These are phyloP conservation scores for Odontarrhena argentea DNA, from an alignment of 345 rosid species.

Conservation along the genomic window DNA sequence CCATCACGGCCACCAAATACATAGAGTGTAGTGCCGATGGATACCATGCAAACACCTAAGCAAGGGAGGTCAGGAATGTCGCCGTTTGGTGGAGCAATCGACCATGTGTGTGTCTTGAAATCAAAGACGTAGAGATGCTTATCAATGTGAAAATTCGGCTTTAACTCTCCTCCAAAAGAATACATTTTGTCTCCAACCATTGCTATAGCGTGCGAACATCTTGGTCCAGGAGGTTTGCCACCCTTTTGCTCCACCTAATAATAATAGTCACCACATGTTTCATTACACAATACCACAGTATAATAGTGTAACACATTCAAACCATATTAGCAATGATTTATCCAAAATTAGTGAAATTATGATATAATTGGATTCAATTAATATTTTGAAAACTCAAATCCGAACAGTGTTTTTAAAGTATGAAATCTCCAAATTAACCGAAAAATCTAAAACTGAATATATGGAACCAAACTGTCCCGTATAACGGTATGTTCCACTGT, in stretches of 20 bases:
- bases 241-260: slow-evolving; percentile 30
- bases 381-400: too few species aligned
- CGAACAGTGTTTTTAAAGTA: too few species aligned
- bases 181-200: slow-evolving; percentile 36
- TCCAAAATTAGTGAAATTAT: too few species aligned
- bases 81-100: slow-evolving; percentile 28
- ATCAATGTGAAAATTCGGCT: slow-evolving; percentile 28
- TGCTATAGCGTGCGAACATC: slow-evolving; percentile 36
- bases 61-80: slow-evolving; percentile 31
- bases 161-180: slow-evolving; percentile 37
- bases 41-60: slow-evolving; percentile 36
- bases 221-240: slow-evolving; percentile 25
- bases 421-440: neutral
- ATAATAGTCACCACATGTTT: neutral
- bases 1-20: slow-evolving; percentile 30
- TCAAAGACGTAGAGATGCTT: slow-evolving; percentile 32
- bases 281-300: neutral
- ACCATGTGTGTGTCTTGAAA: slow-evolving; percentile 36
- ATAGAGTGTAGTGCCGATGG: slow-evolving; percentile 33
- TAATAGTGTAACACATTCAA: too few species aligned
- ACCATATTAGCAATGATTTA: too few species aligned
- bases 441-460: neutral
- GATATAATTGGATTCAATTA: too few species aligned
- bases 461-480: neutral
- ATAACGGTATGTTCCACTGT: neutral